Base-by-base conservation (phyloP, 2,329 filamentous ascomycete species). In the Canariomyces notabilis region DNA sequence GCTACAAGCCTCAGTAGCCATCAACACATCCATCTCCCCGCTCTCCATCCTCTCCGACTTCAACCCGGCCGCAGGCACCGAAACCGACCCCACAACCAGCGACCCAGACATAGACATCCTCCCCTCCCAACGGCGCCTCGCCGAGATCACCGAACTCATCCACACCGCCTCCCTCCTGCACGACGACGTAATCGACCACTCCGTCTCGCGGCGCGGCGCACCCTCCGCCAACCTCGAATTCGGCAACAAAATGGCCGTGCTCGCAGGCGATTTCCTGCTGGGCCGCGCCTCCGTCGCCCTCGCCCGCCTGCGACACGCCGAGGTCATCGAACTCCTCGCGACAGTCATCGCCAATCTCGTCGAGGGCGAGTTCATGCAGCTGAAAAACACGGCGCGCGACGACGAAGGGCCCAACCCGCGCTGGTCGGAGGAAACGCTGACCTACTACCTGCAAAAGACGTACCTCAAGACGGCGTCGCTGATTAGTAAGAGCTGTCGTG, bases 351-450 rank as follows among this genome's bases (percentile, higher is more conserved):
- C 93, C 36, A 98, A 98, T 65, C 74, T 98, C 20, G 90, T 98
- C 16, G 93, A 98, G 70, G 93, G 93, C 62, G 93, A 98, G 68
- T 97, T 98, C 72, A 98, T 98, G 93, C 93, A 98, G 73, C 74
- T 98, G 59, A 94, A 95, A 72, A 98, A 98, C 68, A 97, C 93
- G 1, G 87, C 87, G 37, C 76, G 80, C 55, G 91, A 96, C 64
- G 91, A 97, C 55, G 91, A 96, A 63, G 91, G 97, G 73, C 76
- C 79, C 54, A 83, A 87, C 57, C 91, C 91, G 1, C 72, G 77
- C 8, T 97, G 87, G 79, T 93, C 85, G 2, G 88, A 96, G 61
- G 87, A 95, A 43, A 87, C 89, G 1, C 78, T 98, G 51, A 79
- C 82, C 20, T 97, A 98, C 70, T 98, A 98, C 64, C 75, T 98